A percentile compares a stretch with the other conserved stretches of the same genome.
phyloP scores from a whole-genome alignment of 805 yeast genomes.

The Kuraishia ogatae region DNA sequence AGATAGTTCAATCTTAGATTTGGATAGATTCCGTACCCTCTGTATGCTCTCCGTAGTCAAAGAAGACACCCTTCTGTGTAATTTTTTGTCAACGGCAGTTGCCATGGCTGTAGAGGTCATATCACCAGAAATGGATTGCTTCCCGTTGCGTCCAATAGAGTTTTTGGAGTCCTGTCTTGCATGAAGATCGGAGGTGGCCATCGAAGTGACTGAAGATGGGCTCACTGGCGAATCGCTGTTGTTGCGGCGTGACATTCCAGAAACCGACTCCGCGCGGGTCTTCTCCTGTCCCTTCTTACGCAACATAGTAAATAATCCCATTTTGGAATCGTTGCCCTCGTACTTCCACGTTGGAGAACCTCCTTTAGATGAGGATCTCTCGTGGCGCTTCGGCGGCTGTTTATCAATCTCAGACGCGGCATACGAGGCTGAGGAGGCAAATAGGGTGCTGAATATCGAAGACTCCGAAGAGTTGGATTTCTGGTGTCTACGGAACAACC shows the following conservation, averaged over 20 bases:
- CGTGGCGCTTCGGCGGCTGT: neutral
- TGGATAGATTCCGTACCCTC: neutral
- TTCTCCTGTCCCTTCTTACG: neutral
- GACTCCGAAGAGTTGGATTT: slow-evolving; percentile 57
- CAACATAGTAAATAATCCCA: neutral
- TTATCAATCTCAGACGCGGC: neutral
- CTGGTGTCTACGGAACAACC: slow-evolving; percentile 55
- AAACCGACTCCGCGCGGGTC: neutral
- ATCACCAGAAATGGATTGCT: neutral
- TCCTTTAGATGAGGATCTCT: neutral
- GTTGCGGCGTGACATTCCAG: neutral
- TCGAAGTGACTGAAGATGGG: neutral
- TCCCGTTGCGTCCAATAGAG: neutral
- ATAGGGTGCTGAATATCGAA: slow-evolving; percentile 26
- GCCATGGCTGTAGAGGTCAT: neutral
- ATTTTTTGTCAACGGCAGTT: neutral
- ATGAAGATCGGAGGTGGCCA: neutral
- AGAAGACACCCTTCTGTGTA: neutral
- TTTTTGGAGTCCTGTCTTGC: neutral
- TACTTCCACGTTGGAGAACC: neutral
- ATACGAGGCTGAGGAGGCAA: neutral
- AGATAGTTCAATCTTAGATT: neutral
- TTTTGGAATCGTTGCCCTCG: neutral
- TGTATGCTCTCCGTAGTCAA: neutral
- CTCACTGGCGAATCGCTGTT: slow-evolving; percentile 2